phyloP scores from a whole-genome alignment of 768 basidiomycete species.

The Crepidotus variabilis region DNA sequence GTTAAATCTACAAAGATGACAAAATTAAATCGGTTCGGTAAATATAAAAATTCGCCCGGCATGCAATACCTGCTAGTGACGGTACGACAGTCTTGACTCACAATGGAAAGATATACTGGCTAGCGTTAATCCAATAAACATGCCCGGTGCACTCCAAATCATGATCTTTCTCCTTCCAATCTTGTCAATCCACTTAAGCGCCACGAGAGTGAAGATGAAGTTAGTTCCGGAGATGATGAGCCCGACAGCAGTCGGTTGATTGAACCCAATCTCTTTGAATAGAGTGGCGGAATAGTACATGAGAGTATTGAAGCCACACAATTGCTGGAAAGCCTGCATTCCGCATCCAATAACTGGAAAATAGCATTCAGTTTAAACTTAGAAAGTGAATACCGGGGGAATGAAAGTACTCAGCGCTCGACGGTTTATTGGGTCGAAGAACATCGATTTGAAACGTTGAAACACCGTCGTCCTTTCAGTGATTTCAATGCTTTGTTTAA shows the following conservation, averaged over 20 bases:
- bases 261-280: slow-evolving; percentile 77
- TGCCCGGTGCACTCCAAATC: slow-evolving; percentile 67
- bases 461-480: slow-evolving; percentile 57
- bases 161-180: slow-evolving; percentile 70
- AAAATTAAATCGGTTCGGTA: neutral
- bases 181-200: slow-evolving; percentile 70
- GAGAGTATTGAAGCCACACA: slow-evolving; percentile 82
- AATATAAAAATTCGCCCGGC: neutral
- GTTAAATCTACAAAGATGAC: slow-evolving; percentile 57
- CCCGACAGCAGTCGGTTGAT: slow-evolving; percentile 79
- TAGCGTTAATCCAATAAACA: slow-evolving; percentile 62
- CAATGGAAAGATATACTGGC: slow-evolving; percentile 66
- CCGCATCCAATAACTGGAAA: slow-evolving; percentile 67
- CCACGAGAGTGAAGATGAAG: slow-evolving; percentile 74
- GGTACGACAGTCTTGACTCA: slow-evolving; percentile 28
- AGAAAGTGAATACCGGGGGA: neutral
- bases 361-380: neutral
- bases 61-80: neutral
- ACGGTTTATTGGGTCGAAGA: slow-evolving; percentile 55
- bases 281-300: slow-evolving; percentile 75
- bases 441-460: slow-evolving; percentile 51
- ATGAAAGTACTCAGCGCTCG: slow-evolving; percentile 60
- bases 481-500: slow-evolving; percentile 59
- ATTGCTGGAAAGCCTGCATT: slow-evolving; percentile 80
- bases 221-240: slow-evolving; percentile 77